A percentile compares a stretch with the other conserved stretches of the same genome.
Evolutionary conservation across 2,329 filamentous ascomycete species (phyloP).

Genomic region (Teratosphaeria nubilosa): DNA sequence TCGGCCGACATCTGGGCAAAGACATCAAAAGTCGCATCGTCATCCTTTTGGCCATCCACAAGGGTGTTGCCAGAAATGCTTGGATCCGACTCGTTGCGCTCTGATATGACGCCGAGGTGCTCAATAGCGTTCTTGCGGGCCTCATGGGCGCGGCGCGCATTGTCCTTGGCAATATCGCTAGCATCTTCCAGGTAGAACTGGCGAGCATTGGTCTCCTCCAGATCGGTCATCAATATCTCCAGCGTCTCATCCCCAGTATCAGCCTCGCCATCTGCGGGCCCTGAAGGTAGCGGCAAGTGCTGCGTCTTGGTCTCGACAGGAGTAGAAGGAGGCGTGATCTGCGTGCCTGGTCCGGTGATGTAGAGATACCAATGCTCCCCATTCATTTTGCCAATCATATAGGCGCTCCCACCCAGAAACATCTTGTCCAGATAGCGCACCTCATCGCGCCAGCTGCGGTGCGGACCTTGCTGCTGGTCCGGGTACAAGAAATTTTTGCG

Average conservation of each 20-base stretch:
- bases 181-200: constrained; percentile 69
- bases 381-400: constrained; percentile 99
- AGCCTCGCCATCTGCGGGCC: constrained; percentile 28
- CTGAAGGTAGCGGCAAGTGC: constrained; percentile 48
- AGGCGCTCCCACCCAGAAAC: constrained; percentile 86
- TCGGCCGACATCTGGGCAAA: constrained; percentile 66
- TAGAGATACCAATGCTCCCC: constrained; percentile 99
- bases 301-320: constrained; percentile 53
- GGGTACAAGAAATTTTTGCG: constrained; percentile 98
- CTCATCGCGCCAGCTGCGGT: constrained; percentile 96
- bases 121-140: constrained; percentile 51
- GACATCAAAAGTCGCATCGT: constrained; percentile 58
- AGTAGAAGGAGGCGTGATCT: constrained; percentile 72
- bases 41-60: constrained; percentile 19
- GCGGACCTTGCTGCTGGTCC: constrained; percentile 84
- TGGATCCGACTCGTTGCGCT: constrained; percentile 32
- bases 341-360: constrained; percentile 74
- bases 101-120: constrained; percentile 50
- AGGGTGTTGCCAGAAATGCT: constrained; percentile 27
- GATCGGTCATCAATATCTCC: constrained; percentile 59
- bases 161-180: constrained; percentile 79
- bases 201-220: constrained; percentile 55
- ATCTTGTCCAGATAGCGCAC: constrained; percentile 86
- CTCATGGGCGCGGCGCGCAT: constrained; percentile 56
- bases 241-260: constrained; percentile 59